Evolutionary conservation across 2,329 filamentous ascomycete genomes (phyloP).

Genomic region (Sclerotinia nivalis): DNA sequence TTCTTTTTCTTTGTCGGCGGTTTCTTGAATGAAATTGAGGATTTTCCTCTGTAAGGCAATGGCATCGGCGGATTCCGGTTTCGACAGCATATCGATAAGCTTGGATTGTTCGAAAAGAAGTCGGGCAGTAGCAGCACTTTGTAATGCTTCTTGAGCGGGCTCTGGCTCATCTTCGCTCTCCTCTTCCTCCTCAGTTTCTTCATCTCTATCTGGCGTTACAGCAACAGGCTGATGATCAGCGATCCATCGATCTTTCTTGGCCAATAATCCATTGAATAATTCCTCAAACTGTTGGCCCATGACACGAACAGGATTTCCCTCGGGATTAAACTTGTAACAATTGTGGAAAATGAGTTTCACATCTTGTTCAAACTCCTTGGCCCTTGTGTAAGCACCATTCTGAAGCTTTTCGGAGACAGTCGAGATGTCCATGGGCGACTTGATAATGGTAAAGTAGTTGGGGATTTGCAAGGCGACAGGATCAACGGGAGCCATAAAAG

Average conservation of each 20-base stretch:
- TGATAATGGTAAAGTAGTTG: constrained; percentile 89
- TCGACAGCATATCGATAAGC: constrained; percentile 55
- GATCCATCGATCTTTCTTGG: constrained; percentile 78
- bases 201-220: constrained; percentile 64
- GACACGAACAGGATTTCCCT: constrained; percentile 70
- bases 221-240: constrained; percentile 68
- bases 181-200: constrained; percentile 62
- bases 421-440: constrained; percentile 91
- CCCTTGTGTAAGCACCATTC: constrained; percentile 73
- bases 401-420: constrained; percentile 80
- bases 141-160: constrained; percentile 39
- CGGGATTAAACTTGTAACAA: constrained; percentile 89
- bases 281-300: constrained; percentile 73
- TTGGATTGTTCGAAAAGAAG: constrained; percentile 57
- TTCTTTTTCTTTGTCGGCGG: constrained; percentile 54
- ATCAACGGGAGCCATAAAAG: constrained; percentile 85
- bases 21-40: constrained; percentile 62
- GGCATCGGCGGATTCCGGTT: constrained; percentile 51
- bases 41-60: constrained; percentile 50
- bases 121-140: constrained; percentile 47
- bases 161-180: constrained; percentile 52
- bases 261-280: constrained; percentile 74
- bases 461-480: constrained; percentile 93
- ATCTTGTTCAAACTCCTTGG: constrained; percentile 84
- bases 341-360: constrained; percentile 83